These are phyloP conservation scores for Aquilaria yunnanensis DNA, from an alignment of 345 rosid species.

Conservation along the genomic window DNA sequence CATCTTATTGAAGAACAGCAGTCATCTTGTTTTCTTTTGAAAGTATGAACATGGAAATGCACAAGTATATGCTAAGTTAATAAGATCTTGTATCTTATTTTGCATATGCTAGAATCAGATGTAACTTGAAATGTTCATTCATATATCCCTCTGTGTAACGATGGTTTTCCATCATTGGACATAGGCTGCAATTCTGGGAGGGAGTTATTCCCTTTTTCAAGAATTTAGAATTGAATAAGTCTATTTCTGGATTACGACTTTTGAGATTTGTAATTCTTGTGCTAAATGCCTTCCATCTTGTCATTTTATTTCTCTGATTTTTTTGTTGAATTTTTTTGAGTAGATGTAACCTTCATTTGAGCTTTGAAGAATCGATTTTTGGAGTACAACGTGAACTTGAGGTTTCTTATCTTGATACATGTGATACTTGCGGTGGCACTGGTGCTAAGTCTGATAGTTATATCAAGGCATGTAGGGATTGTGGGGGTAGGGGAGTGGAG, in stretches of 20 bases:
- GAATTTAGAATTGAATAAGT: background rate
- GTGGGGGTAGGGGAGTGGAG: constrained; percentile 82
- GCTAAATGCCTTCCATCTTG: no score
- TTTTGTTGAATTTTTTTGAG: constrained; percentile 3
- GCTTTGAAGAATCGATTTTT: constrained; percentile 82
- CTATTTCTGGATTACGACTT: background rate
- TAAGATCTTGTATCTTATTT: no score
- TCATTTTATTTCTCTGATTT: constrained; percentile 1
- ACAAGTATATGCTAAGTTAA: no score
- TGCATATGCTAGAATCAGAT: no score
- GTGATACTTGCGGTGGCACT: constrained; percentile 71
- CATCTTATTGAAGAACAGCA: no score
- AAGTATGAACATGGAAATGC: no score
- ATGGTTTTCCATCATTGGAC: background rate
- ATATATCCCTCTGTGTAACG: no score
- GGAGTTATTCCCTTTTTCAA: background rate
- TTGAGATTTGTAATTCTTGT: background rate
- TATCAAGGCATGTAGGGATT: constrained; percentile 52
- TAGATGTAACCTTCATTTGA: constrained; percentile 70
- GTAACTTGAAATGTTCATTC: no score
- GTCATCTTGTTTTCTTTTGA: no score
- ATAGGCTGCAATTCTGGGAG: background rate
- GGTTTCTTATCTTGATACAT: constrained; percentile 57
- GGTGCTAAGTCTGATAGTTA: constrained; percentile 70
- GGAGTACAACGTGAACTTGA: constrained; percentile 68